Conservation (phyloP, 2,329 filamentous ascomycete genomes). For the Sporothrix variecibatus region DNA sequence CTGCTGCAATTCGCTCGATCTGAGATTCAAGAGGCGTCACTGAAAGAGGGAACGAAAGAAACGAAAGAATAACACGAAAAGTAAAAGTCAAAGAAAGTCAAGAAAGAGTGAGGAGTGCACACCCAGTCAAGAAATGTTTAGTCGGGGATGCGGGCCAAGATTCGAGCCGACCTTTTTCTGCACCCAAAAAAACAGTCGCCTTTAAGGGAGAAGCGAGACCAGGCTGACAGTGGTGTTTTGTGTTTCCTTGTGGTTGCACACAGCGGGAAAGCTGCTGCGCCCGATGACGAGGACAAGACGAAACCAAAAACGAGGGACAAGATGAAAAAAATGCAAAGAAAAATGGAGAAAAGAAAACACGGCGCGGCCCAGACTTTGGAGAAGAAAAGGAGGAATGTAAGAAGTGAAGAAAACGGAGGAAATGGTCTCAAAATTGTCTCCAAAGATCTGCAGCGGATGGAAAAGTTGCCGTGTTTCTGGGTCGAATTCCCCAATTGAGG, state of each 20-base stretch:
- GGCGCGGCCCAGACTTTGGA: background rate
- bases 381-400: background rate
- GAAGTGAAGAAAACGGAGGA: background rate
- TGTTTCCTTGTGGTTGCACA: background rate
- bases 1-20: background rate
- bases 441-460: background rate
- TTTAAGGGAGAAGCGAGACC: background rate
- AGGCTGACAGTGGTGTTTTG: background rate
- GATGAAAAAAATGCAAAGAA: background rate
- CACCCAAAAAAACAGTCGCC: background rate
- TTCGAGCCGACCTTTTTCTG: conserved; percentile 10
- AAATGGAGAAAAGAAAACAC: background rate
- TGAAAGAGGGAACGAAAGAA: background rate
- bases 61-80: background rate
- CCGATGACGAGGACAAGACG: background rate
- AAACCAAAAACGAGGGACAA: background rate
- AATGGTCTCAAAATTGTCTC: background rate
- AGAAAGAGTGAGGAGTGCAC: background rate
- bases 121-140: background rate
- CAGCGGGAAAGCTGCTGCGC: background rate
- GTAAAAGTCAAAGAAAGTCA: background rate
- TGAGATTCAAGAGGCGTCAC: background rate
- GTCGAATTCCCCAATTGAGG: background rate
- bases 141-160: conserved; percentile 11
- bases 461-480: background rate